Conservation (phyloP, 2,329 filamentous ascomycete genomes). For the Fusarium equiseti region DNA sequence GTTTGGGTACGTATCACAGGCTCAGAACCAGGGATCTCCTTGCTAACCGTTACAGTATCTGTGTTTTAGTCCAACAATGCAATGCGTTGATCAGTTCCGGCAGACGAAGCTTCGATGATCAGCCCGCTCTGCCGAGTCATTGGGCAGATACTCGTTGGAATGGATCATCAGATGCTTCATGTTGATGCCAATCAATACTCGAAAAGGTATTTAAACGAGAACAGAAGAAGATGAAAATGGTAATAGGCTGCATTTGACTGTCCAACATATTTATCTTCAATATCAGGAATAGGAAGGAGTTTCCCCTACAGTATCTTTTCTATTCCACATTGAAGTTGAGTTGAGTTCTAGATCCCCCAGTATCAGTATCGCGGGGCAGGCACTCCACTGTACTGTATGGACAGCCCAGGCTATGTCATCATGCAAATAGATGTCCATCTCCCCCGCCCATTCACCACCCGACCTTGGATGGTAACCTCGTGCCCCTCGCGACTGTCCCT, state of each 20-base stretch:
- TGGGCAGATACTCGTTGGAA: conserved; percentile 3
- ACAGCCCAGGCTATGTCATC: conserved; percentile 36
- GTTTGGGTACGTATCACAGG: background rate
- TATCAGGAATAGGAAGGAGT: background rate
- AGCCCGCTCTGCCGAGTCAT: conserved; percentile 18
- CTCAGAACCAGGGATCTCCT: conserved; percentile 16
- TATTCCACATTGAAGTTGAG: conserved; percentile 3
- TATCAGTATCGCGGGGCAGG: conserved; percentile 29
- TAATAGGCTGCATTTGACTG: background rate
- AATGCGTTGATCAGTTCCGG: conserved; percentile 7
- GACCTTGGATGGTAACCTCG: conserved; percentile 29
- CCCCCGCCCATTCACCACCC: conserved; percentile 33
- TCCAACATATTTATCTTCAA: background rate
- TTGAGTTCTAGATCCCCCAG: background rate
- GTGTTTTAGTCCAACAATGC: conserved; percentile 1
- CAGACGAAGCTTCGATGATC: conserved; percentile 8
- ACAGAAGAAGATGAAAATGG: background rate
- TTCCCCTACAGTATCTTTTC: background rate
- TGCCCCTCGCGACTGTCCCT: conserved; percentile 34
- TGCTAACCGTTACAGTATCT: conserved; percentile 11
- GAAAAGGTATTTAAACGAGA: background rate
- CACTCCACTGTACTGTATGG: conserved; percentile 26
- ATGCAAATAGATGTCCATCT: conserved; percentile 20
- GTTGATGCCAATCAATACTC: conserved; percentile 10
- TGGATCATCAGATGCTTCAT: conserved; percentile 22